Evolutionary conservation across 164 flowering plant genomes (phyloP).

Genomic region (Kalanchoe fedtschenkoi): DNA sequence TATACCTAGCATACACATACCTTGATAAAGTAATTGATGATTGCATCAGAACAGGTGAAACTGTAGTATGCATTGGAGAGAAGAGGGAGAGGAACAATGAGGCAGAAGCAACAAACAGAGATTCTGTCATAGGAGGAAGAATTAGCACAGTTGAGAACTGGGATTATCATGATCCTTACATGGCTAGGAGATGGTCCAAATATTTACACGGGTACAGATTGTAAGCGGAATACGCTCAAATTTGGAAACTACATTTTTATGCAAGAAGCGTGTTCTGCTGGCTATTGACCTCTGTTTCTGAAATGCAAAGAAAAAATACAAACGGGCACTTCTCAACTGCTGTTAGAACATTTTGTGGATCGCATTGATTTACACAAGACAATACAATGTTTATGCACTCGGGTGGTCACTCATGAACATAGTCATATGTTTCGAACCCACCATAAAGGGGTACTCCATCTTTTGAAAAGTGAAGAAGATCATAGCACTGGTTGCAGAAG

Average conservation of each 20-base stretch:
- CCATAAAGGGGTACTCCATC: constrained; percentile 32
- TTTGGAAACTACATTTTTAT: too few relatives aligned
- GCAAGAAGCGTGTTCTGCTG: too few relatives aligned
- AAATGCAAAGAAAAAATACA: too few relatives aligned
- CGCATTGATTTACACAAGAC: neutral
- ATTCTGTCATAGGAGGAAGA: constrained; percentile 28
- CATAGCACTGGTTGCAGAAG: constrained; percentile 69
- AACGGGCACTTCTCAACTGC: neutral
- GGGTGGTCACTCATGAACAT: constrained; percentile 20
- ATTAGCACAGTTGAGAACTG: constrained; percentile 53
- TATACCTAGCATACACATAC: constrained; percentile 56
- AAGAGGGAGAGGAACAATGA: constrained; percentile 24
- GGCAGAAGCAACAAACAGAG: constrained; percentile 16
- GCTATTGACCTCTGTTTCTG: too few relatives aligned
- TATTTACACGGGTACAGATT: constrained; percentile 75
- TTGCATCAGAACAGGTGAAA: constrained; percentile 47
- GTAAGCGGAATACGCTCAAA: constrained; percentile 18
- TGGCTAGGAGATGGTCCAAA: constrained; percentile 94
- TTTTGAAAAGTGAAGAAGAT: constrained; percentile 46
- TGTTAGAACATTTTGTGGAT: neutral
- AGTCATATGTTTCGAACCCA: constrained; percentile 37
- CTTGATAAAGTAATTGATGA: constrained; percentile 46
- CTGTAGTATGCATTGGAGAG: constrained; percentile 34
- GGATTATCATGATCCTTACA: constrained; percentile 81
- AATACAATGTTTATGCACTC: too few relatives aligned